These are phyloP conservation scores for Pythium aristosporum DNA, from an alignment of 352 stramenopile genomes.

Conservation along the genomic window DNA sequence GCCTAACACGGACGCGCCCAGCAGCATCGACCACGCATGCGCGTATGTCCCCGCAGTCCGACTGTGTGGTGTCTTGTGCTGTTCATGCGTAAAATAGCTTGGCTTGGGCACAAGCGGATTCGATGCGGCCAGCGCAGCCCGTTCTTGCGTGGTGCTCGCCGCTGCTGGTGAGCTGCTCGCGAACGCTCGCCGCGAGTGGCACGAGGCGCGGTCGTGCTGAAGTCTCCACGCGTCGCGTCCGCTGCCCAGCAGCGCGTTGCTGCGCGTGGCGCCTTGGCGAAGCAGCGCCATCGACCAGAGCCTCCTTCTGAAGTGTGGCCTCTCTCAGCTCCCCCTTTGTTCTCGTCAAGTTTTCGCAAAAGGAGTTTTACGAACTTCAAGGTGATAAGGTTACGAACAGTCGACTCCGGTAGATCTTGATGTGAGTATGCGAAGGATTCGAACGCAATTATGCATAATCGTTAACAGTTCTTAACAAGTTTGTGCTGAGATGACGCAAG, in stretches of 20 bases:
- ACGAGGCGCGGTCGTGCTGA: conserved; percentile 22
- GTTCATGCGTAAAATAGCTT: not conserved
- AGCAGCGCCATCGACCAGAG: conserved; percentile 24
- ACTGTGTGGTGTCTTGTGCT: not conserved
- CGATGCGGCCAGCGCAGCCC: not conserved
- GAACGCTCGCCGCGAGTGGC: conserved; percentile 18
- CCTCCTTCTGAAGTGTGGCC: not conserved
- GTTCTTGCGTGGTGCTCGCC: not conserved
- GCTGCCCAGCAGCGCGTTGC: conserved; percentile 10
- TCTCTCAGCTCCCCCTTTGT: not conserved
- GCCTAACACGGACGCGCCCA: conserved; percentile 24
- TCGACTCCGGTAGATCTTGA: not conserved
- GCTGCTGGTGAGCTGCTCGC: not conserved
- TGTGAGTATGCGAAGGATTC: conserved; percentile 1
- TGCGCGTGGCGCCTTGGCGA: conserved; percentile 17
- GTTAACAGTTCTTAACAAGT: not conserved
- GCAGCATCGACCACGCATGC: conserved; percentile 10
- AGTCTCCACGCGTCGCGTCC: conserved; percentile 10
- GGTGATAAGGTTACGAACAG: conserved; percentile 25
- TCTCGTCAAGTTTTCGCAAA: conserved; percentile 26
- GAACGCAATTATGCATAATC: not conserved
- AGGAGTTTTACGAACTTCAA: conserved; percentile 28
- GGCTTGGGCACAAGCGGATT: not conserved
- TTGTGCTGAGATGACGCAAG: not conserved
- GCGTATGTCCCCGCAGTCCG: conserved; percentile 3